phyloP scores from a whole-genome alignment of 208 protist genomes.

The Naegleria lovaniensis region DNA sequence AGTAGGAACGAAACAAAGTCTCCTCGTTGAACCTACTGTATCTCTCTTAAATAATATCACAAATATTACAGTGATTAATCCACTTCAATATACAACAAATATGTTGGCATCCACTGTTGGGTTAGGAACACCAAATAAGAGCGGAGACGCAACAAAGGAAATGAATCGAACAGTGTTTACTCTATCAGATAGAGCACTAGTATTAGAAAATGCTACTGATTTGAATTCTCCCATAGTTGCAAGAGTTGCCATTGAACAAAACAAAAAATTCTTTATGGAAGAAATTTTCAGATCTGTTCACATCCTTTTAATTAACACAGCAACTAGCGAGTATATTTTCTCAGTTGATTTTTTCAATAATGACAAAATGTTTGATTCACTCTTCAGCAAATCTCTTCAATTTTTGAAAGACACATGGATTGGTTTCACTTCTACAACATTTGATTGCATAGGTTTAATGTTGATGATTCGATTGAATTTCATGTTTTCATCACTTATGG shows the following conservation, averaged over 20 bases:
- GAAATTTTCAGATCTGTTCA: conserved; percentile 7
- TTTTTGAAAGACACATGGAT: background rate
- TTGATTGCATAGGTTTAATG: background rate
- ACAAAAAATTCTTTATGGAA: background rate
- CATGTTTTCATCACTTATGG: background rate
- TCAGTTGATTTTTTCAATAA: conserved; percentile 8
- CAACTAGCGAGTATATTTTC: conserved; percentile 2
- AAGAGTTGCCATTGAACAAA: background rate
- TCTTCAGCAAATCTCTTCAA: background rate
- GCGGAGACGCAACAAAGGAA: background rate
- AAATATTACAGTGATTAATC: background rate
- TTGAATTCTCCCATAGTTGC: background rate
- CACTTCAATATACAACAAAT: background rate
- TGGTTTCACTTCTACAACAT: background rate
- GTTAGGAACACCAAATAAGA: background rate
- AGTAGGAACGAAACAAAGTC: background rate
- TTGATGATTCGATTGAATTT: background rate
- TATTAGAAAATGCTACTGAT: conserved; percentile 4
- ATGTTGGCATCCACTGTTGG: background rate
- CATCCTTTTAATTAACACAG: conserved; percentile 4
- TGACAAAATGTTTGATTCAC: background rate
- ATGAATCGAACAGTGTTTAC: background rate
- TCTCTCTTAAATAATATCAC: background rate
- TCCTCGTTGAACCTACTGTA: background rate
- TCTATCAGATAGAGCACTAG: background rate